These are phyloP conservation scores for Platanus orientalis DNA, from an alignment of 164 flowering plant species.

Conservation along the genomic window DNA sequence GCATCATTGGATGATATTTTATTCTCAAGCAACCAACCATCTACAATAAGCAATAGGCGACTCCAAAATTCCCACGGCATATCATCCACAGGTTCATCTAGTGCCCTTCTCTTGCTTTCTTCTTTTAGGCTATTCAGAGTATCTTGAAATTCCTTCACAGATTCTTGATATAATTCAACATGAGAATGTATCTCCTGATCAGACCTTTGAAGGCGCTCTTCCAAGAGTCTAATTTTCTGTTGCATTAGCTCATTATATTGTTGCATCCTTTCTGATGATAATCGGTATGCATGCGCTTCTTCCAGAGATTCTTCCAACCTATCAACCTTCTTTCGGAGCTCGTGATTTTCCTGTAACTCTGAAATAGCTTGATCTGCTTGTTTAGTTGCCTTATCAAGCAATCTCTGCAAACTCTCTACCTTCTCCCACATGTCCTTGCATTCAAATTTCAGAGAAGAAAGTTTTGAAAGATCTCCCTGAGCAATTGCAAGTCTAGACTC, in stretches of 20 bases:
- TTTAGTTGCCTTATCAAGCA: conserved; percentile 67
- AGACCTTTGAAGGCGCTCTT: conserved; percentile 77
- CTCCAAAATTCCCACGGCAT: conserved; percentile 97
- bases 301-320: conserved; percentile 70
- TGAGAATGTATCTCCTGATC: conserved; percentile 79
- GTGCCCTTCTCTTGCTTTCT: conserved; percentile 58
- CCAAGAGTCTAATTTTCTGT: conserved; percentile 67
- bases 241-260: conserved; percentile 69
- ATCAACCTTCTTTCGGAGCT: conserved; percentile 76
- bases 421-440: conserved; percentile 56
- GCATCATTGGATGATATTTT: conserved; percentile 67
- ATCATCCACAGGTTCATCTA: conserved; percentile 60
- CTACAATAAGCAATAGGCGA: conserved; percentile 63
- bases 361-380: conserved; percentile 82
- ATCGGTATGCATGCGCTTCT: conserved; percentile 53
- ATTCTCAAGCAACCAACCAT: conserved; percentile 91
- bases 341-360: conserved; percentile 75
- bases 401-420: conserved; percentile 60
- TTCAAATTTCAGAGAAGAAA: conserved; percentile 56
- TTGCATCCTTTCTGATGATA: conserved; percentile 61
- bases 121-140: conserved; percentile 61
- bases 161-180: conserved; percentile 76
- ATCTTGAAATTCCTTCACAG: conserved; percentile 76
- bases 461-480: conserved; percentile 66
- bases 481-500: conserved; percentile 54